Evolutionary conservation across 2,329 filamentous ascomycete species (phyloP).

Genomic region (Emergomyces africanus): DNA sequence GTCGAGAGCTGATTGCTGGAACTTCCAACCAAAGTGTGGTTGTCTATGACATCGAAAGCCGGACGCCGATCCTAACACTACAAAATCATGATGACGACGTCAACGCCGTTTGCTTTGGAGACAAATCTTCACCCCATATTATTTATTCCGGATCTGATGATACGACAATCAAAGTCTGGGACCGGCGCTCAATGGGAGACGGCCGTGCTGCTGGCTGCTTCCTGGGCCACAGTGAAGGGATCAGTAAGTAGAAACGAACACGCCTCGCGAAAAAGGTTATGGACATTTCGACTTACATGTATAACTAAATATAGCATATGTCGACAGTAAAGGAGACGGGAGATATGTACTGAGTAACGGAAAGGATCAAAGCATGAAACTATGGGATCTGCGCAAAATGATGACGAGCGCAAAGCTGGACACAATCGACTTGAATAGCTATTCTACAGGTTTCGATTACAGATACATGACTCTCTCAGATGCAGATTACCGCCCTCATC

Average conservation of each 20-base stretch:
- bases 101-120: conserved; percentile 93
- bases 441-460: conserved; percentile 51
- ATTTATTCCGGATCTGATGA: conserved; percentile 95
- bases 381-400: conserved; percentile 91
- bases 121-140: conserved; percentile 78
- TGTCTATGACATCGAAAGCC: conserved; percentile 82
- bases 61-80: conserved; percentile 60
- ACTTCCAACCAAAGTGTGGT: conserved; percentile 68
- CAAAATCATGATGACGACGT: conserved; percentile 76
- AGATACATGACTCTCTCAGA: conserved; percentile 44
- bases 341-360: conserved; percentile 87
- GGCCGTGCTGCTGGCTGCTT: conserved; percentile 52
- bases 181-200: conserved; percentile 57
- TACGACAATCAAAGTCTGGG: conserved; percentile 90
- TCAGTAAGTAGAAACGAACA: background rate
- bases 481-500: conserved; percentile 50
- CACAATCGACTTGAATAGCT: conserved; percentile 38
- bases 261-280: background rate
- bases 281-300: background rate
- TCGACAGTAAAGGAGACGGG: conserved; percentile 72
- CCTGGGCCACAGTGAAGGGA: conserved; percentile 45
- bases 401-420: conserved; percentile 54
- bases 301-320: conserved; percentile 39
- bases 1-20: conserved; percentile 78
- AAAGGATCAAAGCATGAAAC: conserved; percentile 94